These are phyloP conservation scores for Boletus rubescentipes DNA, from an alignment of 768 basidiomycete species.

Conservation along the genomic window DNA sequence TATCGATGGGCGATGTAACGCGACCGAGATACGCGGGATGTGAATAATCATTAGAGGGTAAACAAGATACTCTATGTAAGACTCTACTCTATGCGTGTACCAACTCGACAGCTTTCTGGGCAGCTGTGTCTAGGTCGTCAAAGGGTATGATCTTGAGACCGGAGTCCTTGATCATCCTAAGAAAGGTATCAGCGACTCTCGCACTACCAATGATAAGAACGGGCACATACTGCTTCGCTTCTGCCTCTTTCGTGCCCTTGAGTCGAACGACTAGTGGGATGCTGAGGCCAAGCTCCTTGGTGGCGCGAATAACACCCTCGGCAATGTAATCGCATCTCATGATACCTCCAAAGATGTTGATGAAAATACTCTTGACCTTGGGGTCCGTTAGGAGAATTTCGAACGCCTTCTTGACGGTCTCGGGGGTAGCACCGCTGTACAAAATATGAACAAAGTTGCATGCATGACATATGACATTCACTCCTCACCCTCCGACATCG, in stretches of 20 bases:
- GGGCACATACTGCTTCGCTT: constrained; percentile 84
- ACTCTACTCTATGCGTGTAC: constrained; percentile 45
- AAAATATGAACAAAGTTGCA: not conserved
- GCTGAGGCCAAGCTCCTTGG: constrained; percentile 80
- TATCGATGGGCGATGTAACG: not conserved
- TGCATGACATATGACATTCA: constrained; percentile 13
- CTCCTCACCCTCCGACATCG: constrained; percentile 85
- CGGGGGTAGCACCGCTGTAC: constrained; percentile 90
- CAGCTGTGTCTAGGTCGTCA: constrained; percentile 92
- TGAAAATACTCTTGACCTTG: constrained; percentile 97
- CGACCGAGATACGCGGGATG: not conserved
- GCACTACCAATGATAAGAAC: not conserved
- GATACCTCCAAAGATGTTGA: constrained; percentile 97
- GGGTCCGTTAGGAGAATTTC: constrained; percentile 89
- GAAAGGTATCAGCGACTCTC: constrained; percentile 4
- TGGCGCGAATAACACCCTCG: constrained; percentile 97
- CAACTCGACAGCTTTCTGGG: constrained; percentile 72
- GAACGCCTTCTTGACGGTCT: constrained; percentile 99
- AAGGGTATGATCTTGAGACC: constrained; percentile 92
- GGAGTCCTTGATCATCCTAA: constrained; percentile 89
- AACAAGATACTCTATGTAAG: constrained; percentile 18
- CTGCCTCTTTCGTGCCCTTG: constrained; percentile 95
- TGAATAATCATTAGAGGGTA: constrained; percentile 16
- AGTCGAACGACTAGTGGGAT: constrained; percentile 92
- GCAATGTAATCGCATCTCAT: constrained; percentile 99